Percentiles rank a stretch among this genome's conserved stretches.
These are phyloP conservation scores for Clathrus columnatus DNA, from an alignment of 768 basidiomycete species.

Conservation along the genomic window DNA sequence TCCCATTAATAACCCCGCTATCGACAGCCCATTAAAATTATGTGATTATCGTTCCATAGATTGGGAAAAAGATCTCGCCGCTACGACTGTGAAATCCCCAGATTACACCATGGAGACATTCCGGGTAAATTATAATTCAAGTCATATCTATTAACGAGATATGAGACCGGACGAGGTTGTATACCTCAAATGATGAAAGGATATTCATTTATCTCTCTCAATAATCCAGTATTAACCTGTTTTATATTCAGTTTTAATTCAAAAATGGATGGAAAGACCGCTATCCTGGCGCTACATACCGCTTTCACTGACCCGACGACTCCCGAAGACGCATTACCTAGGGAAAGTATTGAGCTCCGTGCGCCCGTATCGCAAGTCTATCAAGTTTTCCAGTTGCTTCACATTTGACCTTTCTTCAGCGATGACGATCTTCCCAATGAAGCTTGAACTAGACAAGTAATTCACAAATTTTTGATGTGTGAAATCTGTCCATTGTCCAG, in stretches of 20 bases:
- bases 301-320: too few species aligned
- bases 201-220: background rate
- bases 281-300: slow-evolving; percentile 26
- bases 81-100: slow-evolving; percentile 31
- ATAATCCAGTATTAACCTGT: background rate
- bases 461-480: too few species aligned
- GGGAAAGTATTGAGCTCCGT: too few species aligned
- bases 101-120: slow-evolving; percentile 38
- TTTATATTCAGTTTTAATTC: slow-evolving; percentile 24
- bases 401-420: too few species aligned
- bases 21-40: slow-evolving; percentile 41
- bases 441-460: too few species aligned
- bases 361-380: too few species aligned
- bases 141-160: slow-evolving; percentile 34
- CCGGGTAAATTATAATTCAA: slow-evolving; percentile 28
- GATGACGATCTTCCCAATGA: too few species aligned
- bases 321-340: too few species aligned
- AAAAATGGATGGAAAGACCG: slow-evolving; percentile 26
- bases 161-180: slow-evolving; percentile 38
- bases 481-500: too few species aligned
- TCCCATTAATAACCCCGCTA: slow-evolving; percentile 35
- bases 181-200: slow-evolving; percentile 39
- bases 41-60: slow-evolving; percentile 41
- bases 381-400: too few species aligned
- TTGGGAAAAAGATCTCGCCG: slow-evolving; percentile 26